Percentiles rank a stretch among this genome's conserved stretches.
Conservation (phyloP, 257 asterid species). For the Rhazya stricta region DNA sequence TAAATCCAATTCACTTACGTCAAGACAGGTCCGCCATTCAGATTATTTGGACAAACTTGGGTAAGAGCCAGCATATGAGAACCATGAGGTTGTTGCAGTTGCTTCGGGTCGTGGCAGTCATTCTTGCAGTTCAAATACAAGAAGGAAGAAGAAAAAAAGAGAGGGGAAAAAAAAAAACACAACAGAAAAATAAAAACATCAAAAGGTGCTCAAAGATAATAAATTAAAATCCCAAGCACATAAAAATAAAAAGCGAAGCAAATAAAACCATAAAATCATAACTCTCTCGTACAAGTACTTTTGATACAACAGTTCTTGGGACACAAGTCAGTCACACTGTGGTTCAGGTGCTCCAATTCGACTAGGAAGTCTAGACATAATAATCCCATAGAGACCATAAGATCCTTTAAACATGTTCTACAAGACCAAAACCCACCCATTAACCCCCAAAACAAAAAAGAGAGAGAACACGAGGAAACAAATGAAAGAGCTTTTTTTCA, state of each 20-base stretch:
- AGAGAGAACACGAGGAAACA: too few relatives aligned
- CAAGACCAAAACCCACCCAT: neutral
- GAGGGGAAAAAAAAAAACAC: slow-evolving; percentile 14
- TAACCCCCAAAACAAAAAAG: too few relatives aligned
- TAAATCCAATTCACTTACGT: slow-evolving; percentile 50
- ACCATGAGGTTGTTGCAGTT: slow-evolving; percentile 70
- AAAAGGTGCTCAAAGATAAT: slow-evolving; percentile 6
- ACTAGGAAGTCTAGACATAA: neutral
- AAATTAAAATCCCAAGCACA: neutral
- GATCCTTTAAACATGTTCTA: neutral
- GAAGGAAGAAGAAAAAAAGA: too few relatives aligned
- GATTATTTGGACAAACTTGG: slow-evolving; percentile 72
- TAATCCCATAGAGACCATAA: neutral
- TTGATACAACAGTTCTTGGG: neutral
- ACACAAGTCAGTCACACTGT: neutral
- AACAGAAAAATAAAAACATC: slow-evolving; percentile 15
- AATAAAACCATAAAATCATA: neutral
- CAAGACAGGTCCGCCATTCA: slow-evolving; percentile 59
- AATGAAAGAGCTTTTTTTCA: too few relatives aligned
- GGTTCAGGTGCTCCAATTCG: neutral
- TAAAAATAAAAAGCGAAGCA: neutral
- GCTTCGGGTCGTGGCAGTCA: slow-evolving; percentile 78
- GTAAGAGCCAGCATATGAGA: slow-evolving; percentile 79
- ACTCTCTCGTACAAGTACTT: neutral
- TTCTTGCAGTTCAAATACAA: slow-evolving; percentile 25